Percentiles rank a stretch among this genome's conserved stretches.
phyloP scores from a whole-genome alignment of 805 yeast genomes.

The Myxozyma mucilagina region DNA sequence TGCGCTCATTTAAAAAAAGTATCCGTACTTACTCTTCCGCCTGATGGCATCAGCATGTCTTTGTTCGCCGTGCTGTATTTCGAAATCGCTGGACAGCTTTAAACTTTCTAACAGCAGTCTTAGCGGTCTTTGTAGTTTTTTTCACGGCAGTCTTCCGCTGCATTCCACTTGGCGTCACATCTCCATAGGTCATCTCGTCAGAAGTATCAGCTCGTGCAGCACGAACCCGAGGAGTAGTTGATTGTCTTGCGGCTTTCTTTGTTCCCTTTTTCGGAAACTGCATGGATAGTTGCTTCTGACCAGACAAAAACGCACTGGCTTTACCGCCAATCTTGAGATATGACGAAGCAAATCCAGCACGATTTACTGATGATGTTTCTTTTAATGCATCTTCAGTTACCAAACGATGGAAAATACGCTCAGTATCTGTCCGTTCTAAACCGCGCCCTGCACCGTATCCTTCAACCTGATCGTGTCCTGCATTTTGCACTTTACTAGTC shows the following conservation, averaged over 20 bases:
- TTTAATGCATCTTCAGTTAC: conserved; percentile 63
- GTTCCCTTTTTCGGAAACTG: conserved; percentile 16
- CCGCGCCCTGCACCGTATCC: conserved; percentile 71
- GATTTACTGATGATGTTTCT: conserved; percentile 72
- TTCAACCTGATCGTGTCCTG: conserved; percentile 61
- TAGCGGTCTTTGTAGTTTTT: not conserved
- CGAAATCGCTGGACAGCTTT: not conserved
- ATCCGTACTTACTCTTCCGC: not conserved
- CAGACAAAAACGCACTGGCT: conserved; percentile 17
- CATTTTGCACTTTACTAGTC: conserved; percentile 56
- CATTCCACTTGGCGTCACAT: not conserved
- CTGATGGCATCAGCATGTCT: not conserved
- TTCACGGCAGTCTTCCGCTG: not conserved
- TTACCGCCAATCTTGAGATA: conserved; percentile 62
- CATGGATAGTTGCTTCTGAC: conserved; percentile 14
- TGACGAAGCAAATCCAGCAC: conserved; percentile 76
- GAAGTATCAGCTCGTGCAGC: not conserved
- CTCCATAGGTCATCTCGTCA: not conserved
- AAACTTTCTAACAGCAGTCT: not conserved
- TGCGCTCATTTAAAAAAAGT: not conserved
- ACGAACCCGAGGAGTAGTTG: conserved; percentile 1
- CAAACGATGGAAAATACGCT: conserved; percentile 78
- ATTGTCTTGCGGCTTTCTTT: not conserved
- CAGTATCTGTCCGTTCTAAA: conserved; percentile 67
- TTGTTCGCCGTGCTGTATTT: not conserved